Evolutionary conservation across 495 filamentous ascomycete species (phyloP).

Genomic region (Pseudevernia furfuracea): DNA sequence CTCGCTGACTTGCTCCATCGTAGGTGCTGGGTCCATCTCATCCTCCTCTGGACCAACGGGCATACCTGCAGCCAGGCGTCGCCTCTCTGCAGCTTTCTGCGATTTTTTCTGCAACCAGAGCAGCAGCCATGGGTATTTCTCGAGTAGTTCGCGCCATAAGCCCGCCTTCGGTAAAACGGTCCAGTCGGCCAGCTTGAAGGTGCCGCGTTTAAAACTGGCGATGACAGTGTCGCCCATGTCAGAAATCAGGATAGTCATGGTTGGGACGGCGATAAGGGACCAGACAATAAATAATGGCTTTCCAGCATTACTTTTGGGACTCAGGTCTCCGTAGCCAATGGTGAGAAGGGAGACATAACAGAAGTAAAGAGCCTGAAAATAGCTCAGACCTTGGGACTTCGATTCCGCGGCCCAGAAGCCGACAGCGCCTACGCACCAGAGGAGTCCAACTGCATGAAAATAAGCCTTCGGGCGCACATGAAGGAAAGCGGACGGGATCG

Average conservation of each 20-base stretch:
- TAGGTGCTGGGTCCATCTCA: conserved; percentile 30
- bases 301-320: conserved; percentile 63
- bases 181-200: conserved; percentile 48
- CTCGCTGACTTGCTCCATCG: conserved; percentile 42
- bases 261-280: conserved; percentile 58
- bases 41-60: conserved; percentile 30
- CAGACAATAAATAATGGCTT: conserved; percentile 87
- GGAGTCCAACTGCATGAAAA: conserved; percentile 32
- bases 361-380: conserved; percentile 78
- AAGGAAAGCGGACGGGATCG: neutral
- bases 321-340: conserved; percentile 83
- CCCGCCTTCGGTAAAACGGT: conserved; percentile 49
- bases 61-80: conserved; percentile 44
- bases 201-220: conserved; percentile 47
- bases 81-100: conserved; percentile 33
- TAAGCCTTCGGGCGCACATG: conserved; percentile 5
- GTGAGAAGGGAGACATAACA: conserved; percentile 74
- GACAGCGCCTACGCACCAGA: conserved; percentile 77
- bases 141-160: conserved; percentile 39
- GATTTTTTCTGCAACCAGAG: conserved; percentile 33
- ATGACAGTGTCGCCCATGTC: conserved; percentile 60
- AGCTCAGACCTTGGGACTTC: conserved; percentile 53
- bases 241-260: conserved; percentile 59
- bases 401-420: conserved; percentile 60
- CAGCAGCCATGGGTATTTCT: conserved; percentile 37